Percentiles rank a stretch among this genome's conserved stretches.
phyloP scores from a whole-genome alignment of 306 rosid genomes.

The Elaeagnus macrophylla region DNA sequence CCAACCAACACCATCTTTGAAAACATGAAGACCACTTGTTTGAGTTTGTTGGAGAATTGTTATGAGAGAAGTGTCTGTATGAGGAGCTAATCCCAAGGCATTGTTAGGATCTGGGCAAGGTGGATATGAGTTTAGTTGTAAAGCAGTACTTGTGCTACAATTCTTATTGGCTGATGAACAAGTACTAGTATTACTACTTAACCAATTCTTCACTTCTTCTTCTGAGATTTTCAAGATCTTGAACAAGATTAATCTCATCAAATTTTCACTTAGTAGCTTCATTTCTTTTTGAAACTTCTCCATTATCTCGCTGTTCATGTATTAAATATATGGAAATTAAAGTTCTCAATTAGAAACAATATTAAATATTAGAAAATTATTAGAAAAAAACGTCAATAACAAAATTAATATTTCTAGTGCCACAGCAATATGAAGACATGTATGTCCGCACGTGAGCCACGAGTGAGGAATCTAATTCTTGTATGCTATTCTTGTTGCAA shows the following conservation, averaged over 20 bases:
- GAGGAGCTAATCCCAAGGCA: constrained; percentile 69
- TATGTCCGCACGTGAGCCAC: too few species aligned
- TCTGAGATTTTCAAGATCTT: constrained; percentile 21
- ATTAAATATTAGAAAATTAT: too few species aligned
- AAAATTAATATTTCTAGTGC: too few species aligned
- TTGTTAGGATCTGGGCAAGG: constrained; percentile 53
- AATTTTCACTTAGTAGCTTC: constrained; percentile 41
- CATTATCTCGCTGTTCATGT: constrained; percentile 35
- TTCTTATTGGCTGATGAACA: neutral
- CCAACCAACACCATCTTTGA: constrained; percentile 47
- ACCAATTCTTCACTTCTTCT: constrained; percentile 30
- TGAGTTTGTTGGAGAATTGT: constrained; percentile 56
- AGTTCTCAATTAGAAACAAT: neutral
- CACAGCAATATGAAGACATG: too few species aligned
- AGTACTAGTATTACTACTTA: constrained; percentile 5
- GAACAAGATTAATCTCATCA: constrained; percentile 24
- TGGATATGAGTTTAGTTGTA: constrained; percentile 66
- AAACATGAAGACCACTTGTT: constrained; percentile 49
- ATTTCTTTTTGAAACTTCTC: constrained; percentile 41
- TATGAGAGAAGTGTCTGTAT: constrained; percentile 64
- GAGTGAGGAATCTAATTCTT: too few species aligned
- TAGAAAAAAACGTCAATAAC: too few species aligned
- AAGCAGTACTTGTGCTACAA: constrained; percentile 24
- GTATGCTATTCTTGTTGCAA: too few species aligned
- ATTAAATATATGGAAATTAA: neutral